Conservation (phyloP, 75 land plant genomes). For the Adiantum capillusveneris region DNA sequence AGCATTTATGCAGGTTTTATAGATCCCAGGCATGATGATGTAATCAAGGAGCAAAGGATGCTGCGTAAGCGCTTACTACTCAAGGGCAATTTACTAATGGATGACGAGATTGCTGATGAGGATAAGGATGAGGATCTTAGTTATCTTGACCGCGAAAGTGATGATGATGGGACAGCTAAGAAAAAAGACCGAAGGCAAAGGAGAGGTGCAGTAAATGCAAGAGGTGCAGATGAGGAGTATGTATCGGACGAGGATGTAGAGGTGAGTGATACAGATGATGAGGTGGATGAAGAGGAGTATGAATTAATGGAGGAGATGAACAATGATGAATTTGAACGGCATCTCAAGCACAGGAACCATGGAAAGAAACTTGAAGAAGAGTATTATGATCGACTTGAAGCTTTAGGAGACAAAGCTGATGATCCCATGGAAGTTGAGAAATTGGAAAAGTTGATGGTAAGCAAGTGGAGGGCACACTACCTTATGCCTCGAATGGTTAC, state of each 20-base stretch:
- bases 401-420: background rate
- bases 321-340: background rate
- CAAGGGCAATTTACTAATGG: background rate
- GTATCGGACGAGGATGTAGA: background rate
- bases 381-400: background rate
- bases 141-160: constrained; percentile 1
- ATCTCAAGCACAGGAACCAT: background rate
- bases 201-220: background rate
- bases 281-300: constrained; percentile 5
- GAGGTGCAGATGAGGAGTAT: background rate
- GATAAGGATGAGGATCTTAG: background rate
- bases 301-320: background rate
- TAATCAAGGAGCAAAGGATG: background rate
- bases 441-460: background rate
- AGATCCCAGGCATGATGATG: constrained; percentile 4
- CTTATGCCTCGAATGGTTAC: constrained; percentile 1
- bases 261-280: background rate
- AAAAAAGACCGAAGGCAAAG: background rate
- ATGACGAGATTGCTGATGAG: background rate
- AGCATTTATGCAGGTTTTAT: constrained; percentile 8
- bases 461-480: constrained; percentile 6
- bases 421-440: background rate
- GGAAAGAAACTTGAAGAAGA: background rate
- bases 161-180: background rate
- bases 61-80: background rate